Evolutionary conservation across 2,329 filamentous ascomycete genomes (phyloP), one percentile per base, ranked within the genome.

Genomic region (Verticillium isaacii): DNA sequence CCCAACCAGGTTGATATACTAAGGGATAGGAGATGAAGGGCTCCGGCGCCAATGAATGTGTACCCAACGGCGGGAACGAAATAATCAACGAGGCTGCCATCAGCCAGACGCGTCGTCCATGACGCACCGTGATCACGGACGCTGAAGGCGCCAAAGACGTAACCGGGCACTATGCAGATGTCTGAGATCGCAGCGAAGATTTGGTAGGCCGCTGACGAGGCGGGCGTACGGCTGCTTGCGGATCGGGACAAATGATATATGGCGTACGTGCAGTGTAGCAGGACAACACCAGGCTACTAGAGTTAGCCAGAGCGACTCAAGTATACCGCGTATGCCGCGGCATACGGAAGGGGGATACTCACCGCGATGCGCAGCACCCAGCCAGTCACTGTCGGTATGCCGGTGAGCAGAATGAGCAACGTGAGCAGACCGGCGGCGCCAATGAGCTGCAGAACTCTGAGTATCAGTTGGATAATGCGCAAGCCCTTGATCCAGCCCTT

Each of bases 151-250:
- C 82, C 82, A 64, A 85, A 88, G 7, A 79, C 78, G 69, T 85
- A 89, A 41, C 88, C 75, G 9, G 83, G 80, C 32, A 84, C 67
- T 55, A 84, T 75, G 12, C 77, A 77, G 15, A 86, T 70, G 73
- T 98, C 94, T 52, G 90, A 84, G 54, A 92, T 77, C 12, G 85
- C 82, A 2, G 93, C 87, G 73, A 97, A 98, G 62, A 95, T 77
- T 75, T 96, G 92, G 75, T 98, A 98, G 66, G 92, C 94, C 15
- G 92, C 89, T 19, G 92, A 91, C 25, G 92, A 96, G 3, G 82
- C 89, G 0, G 94, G 88, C 0, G 93, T 87, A 59, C 93, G 87
- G 55, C 82, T 85, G 57, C 86, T 86, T 1, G 91, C 84, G 41
- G 88, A 85, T 36, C 91, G 86, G 15, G 85, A 81, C 45, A 96